Percentiles rank a stretch among this genome's conserved stretches.
Conservation (phyloP, 139 green algal genomes). For the Chlorella sp. region DNA sequence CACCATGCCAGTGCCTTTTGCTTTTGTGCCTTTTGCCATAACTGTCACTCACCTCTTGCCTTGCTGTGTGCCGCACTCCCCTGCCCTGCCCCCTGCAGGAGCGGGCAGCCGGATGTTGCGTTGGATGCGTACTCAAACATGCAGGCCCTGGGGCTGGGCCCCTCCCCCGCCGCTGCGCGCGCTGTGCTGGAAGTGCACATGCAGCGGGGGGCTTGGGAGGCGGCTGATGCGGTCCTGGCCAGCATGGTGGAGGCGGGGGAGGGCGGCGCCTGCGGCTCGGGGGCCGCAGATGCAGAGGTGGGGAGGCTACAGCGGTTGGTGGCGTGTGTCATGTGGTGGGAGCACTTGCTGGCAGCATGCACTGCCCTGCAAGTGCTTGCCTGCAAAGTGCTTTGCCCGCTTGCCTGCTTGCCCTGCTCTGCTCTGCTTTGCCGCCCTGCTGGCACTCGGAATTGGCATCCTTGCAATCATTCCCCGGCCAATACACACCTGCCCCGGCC, state of each 20-base stretch:
- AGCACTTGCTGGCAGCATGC: no score
- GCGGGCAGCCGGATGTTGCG: conserved; percentile 21
- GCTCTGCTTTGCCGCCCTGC: not conserved
- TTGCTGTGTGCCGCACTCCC: no score
- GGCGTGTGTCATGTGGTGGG: not conserved
- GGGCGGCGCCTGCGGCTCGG: not conserved
- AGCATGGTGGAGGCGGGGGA: not conserved
- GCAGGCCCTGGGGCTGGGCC: not conserved
- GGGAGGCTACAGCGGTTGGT: not conserved
- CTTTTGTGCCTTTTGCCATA: no score
- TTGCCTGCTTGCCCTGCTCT: not conserved
- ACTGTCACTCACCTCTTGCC: no score
- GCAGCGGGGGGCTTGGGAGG: conserved; percentile 21
- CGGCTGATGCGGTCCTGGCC: not conserved
- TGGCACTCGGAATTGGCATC: not conserved
- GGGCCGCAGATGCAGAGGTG: not conserved
- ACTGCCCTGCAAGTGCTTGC: not conserved
- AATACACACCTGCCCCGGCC: no score
- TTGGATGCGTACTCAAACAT: conserved; percentile 41
- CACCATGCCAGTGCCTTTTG: no score
- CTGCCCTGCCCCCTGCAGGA: not conserved
- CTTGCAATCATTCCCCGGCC: no score
- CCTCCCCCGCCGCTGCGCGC: not conserved
- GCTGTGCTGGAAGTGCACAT: conserved; percentile 13
- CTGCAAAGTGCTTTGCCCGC: not conserved